Percentiles rank a stretch among this genome's conserved stretches.
Conservation (phyloP, 352 stramenopile species). For the Globisporangium radiosum region DNA sequence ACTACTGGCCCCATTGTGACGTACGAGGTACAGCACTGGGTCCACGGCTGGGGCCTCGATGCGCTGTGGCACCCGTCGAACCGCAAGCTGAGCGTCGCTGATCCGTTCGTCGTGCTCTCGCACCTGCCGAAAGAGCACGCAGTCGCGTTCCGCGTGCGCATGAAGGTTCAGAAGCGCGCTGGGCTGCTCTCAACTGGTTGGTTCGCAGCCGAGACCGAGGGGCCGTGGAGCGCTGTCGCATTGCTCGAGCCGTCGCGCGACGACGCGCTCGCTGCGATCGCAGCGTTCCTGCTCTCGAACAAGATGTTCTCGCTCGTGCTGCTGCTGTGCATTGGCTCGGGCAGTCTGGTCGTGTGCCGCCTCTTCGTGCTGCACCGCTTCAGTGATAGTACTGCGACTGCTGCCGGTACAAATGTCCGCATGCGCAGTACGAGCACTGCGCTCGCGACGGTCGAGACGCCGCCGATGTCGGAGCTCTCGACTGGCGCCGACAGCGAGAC, state of each 20-base stretch:
- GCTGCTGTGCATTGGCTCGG: slow-evolving; percentile 38
- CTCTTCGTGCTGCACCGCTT: slow-evolving; percentile 32
- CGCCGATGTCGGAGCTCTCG: background rate
- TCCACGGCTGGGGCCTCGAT: slow-evolving; percentile 55
- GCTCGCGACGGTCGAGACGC: background rate
- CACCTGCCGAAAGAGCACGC: slow-evolving; percentile 50
- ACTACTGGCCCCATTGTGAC: slow-evolving; percentile 6
- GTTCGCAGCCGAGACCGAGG: slow-evolving; percentile 46
- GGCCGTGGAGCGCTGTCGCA: slow-evolving; percentile 44
- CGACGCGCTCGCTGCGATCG: slow-evolving; percentile 45
- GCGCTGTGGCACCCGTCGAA: slow-evolving; percentile 57
- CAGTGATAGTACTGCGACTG: background rate
- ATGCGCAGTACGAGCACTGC: background rate
- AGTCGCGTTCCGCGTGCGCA: slow-evolving; percentile 48
- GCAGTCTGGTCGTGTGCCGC: slow-evolving; percentile 31
- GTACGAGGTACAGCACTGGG: slow-evolving; percentile 73
- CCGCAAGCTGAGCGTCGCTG: slow-evolving; percentile 27
- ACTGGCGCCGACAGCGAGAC: background rate
- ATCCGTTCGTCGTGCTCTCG: slow-evolving; percentile 51
- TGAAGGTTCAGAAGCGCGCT: slow-evolving; percentile 32
- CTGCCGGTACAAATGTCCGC: background rate
- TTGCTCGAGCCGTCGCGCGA: slow-evolving; percentile 38
- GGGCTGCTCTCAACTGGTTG: slow-evolving; percentile 28
- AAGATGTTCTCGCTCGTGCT: slow-evolving; percentile 42
- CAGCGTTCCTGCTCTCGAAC: slow-evolving; percentile 39